phyloP scores from a whole-genome alignment of 306 rosid species.

The Vicia sativa region DNA sequence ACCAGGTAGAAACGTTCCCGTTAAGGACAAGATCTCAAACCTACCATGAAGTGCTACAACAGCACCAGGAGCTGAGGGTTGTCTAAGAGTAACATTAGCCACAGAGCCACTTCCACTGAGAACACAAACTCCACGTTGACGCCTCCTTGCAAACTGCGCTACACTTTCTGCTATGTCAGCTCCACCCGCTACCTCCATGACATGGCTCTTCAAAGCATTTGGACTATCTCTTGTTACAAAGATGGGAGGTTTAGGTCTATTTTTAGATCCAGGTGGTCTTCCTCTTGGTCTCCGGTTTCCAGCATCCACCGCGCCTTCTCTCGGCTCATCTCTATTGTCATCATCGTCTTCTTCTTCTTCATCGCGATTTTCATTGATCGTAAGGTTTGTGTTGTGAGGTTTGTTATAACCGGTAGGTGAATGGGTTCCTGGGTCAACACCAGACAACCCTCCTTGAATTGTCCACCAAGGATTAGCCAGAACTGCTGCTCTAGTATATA shows the following conservation, averaged over 20 bases:
- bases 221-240: constrained; percentile 89
- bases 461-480: constrained; percentile 99
- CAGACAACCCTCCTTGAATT: constrained; percentile 73
- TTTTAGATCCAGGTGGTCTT: constrained; percentile 92
- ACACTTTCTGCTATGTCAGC: constrained; percentile 88
- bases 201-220: constrained; percentile 85
- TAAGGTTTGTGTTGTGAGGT: constrained; percentile 52
- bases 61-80: constrained; percentile 80
- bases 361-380: constrained; percentile 55
- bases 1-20: constrained; percentile 86
- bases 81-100: constrained; percentile 82
- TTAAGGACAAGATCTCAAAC: constrained; percentile 82
- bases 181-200: constrained; percentile 86
- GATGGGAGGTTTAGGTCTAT: constrained; percentile 93
- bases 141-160: constrained; percentile 79
- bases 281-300: constrained; percentile 85
- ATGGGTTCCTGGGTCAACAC: constrained; percentile 69
- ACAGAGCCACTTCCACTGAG: constrained; percentile 92
- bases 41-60: constrained; percentile 90
- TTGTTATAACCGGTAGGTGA: constrained; percentile 52
- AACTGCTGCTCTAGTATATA: constrained; percentile 18
- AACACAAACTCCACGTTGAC: constrained; percentile 93
- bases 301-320: constrained; percentile 79
- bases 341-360: constrained; percentile 59
- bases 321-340: constrained; percentile 63